Conservation (phyloP, 495 filamentous ascomycete genomes). For the Lophiotrema nucula region DNA sequence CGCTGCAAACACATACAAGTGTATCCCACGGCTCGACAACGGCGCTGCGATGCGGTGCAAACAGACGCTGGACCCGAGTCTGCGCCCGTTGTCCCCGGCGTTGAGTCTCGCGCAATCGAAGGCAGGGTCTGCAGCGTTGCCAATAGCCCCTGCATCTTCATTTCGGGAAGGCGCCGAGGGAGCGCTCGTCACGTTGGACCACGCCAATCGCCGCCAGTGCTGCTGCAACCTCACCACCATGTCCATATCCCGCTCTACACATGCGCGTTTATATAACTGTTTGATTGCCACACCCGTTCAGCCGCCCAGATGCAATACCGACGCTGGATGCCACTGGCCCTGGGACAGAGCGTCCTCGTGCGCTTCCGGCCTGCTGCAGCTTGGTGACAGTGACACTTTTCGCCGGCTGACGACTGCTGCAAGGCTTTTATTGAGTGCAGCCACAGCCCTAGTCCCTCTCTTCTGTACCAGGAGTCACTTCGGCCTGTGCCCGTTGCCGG, state of each 20-base stretch:
- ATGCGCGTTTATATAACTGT: conserved; percentile 5
- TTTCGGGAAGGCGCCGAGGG: conserved; percentile 14
- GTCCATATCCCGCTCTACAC: background rate
- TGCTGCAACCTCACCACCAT: background rate
- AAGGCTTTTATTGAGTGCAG: conserved; percentile 16
- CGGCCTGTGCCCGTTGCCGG: background rate
- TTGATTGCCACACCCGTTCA: conserved; percentile 12
- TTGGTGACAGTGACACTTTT: background rate
- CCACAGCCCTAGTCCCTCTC: background rate
- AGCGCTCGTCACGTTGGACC: no score
- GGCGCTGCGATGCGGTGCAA: no score
- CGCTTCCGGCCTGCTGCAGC: background rate
- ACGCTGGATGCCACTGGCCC: no score
- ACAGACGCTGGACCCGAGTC: no score
- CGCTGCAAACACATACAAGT: no score
- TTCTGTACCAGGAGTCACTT: background rate
- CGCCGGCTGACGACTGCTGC: conserved; percentile 10
- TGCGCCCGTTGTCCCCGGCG: no score
- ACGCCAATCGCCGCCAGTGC: background rate
- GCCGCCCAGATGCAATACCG: background rate
- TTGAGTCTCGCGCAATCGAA: no score
- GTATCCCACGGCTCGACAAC: no score
- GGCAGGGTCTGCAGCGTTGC: no score
- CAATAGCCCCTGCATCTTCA: conserved; percentile 1
- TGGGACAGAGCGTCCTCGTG: no score